Evolutionary conservation across 2,329 filamentous ascomycete genomes (phyloP).

Genomic region (Xylariales sp.): DNA sequence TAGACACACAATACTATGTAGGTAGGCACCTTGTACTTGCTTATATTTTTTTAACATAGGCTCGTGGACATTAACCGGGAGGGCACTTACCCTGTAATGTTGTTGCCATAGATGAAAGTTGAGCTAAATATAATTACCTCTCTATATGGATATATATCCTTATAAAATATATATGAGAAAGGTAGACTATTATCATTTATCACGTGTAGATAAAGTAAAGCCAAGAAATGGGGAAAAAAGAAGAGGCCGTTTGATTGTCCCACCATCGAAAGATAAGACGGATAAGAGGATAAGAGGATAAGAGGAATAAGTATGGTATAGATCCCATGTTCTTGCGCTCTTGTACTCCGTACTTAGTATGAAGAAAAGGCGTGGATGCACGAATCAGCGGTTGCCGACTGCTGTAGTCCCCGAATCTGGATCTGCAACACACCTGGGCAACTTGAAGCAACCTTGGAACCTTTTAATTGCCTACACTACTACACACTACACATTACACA

Average conservation of each 20-base stretch:
- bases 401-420: background rate
- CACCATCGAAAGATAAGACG: conserved; percentile 5
- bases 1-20: no score
- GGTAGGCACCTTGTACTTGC: no score
- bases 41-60: no score
- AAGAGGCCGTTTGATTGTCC: conserved; percentile 1
- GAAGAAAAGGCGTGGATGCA: conserved; percentile 2
- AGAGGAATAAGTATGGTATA: background rate
- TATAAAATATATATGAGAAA: no score
- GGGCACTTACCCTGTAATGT: no score
- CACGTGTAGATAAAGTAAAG: conserved; percentile 5
- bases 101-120: no score
- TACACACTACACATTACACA: no score
- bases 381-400: conserved; percentile 19
- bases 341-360: background rate
- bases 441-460: background rate
- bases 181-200: background rate
- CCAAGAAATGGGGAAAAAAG: background rate
- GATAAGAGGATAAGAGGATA: conserved; percentile 13
- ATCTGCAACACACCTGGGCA: conserved; percentile 14
- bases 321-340: conserved; percentile 5
- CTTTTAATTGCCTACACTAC: background rate
- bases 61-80: no score
- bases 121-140: no score
- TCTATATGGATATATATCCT: no score